Percentiles rank a stretch among this genome's conserved stretches.
These are phyloP conservation scores for Delphinella strobiligena DNA, from an alignment of 2,329 filamentous ascomycete species.

Conservation along the genomic window DNA sequence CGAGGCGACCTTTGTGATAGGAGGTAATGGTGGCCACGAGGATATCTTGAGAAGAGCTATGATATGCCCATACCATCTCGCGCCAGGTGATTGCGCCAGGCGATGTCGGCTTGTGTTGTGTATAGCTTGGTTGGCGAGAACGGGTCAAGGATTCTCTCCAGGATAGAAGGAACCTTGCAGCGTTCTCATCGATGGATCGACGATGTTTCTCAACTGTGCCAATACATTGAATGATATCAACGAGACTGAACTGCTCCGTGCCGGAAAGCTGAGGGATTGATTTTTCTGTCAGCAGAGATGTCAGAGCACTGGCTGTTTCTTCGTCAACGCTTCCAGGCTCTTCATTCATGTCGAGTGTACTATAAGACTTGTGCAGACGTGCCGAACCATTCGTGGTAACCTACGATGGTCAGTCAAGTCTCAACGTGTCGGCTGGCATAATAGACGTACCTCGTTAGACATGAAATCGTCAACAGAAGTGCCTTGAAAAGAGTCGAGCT, in stretches of 20 bases:
- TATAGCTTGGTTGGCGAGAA: slow-evolving; percentile 2
- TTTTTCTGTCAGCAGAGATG: slow-evolving; percentile 62
- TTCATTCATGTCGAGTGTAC: slow-evolving; percentile 32
- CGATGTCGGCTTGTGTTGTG: neutral
- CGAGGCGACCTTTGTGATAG: slow-evolving; percentile 66
- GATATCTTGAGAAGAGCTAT: slow-evolving; percentile 80
- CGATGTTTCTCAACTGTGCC: slow-evolving; percentile 77
- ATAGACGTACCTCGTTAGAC: too few species aligned
- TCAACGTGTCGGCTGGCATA: too few species aligned
- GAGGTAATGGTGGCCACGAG: slow-evolving; percentile 69
- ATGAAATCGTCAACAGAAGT: slow-evolving; percentile 39
- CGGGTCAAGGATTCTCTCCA: slow-evolving; percentile 59
- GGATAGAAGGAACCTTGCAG: slow-evolving; percentile 75
- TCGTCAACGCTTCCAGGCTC: slow-evolving; percentile 59
- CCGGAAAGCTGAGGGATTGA: slow-evolving; percentile 42
- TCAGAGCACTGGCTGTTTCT: slow-evolving; percentile 55
- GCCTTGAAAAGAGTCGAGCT: slow-evolving; percentile 65
- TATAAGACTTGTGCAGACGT: slow-evolving; percentile 7
- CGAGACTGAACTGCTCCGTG: slow-evolving; percentile 8
- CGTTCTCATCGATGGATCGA: slow-evolving; percentile 82
- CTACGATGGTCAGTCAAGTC: slow-evolving; percentile 14
- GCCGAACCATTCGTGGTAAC: neutral
- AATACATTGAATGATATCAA: slow-evolving; percentile 49
- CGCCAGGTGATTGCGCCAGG: slow-evolving; percentile 45
- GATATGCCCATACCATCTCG: slow-evolving; percentile 77